These are phyloP conservation scores for Manihot esculenta DNA, from an alignment of 441 rosid genomes.

Conservation along the genomic window DNA sequence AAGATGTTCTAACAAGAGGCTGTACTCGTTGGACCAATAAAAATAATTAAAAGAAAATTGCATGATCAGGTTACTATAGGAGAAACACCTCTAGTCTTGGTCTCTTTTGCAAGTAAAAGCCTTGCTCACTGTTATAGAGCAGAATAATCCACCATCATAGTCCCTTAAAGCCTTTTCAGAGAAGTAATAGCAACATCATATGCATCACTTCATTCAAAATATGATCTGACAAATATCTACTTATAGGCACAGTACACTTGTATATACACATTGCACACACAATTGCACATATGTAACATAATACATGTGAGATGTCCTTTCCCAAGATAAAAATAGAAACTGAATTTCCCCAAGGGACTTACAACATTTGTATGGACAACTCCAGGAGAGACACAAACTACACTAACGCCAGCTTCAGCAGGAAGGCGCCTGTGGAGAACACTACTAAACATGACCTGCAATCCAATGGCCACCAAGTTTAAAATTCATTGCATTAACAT, in stretches of 20 bases:
- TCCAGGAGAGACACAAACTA: constrained; percentile 87
- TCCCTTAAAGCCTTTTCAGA: not conserved
- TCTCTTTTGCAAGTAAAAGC: constrained; percentile 1
- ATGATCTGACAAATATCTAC: not conserved
- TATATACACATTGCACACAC: not conserved
- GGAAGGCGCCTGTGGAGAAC: constrained; percentile 81
- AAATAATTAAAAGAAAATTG: not conserved
- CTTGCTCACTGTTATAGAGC: not conserved
- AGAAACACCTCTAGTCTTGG: not conserved
- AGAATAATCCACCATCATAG: not conserved
- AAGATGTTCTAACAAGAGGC: not conserved
- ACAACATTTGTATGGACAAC: constrained; percentile 90
- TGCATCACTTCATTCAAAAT: not conserved
- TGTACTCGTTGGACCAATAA: not conserved
- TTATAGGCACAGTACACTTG: too few relatives aligned
- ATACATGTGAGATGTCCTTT: not conserved
- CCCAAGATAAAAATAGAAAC: not conserved
- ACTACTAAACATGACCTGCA: constrained; percentile 95
- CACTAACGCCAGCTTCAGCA: constrained; percentile 85
- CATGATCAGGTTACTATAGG: not conserved
- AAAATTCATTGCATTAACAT: constrained; percentile 13
- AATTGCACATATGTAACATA: not conserved
- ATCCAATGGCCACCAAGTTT: constrained; percentile 23
- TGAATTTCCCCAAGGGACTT: constrained; percentile 36
- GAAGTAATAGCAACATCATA: not conserved